phyloP scores from a whole-genome alignment of 192 early-diverging fungal genomes.

The Linnemannia hyalina region DNA sequence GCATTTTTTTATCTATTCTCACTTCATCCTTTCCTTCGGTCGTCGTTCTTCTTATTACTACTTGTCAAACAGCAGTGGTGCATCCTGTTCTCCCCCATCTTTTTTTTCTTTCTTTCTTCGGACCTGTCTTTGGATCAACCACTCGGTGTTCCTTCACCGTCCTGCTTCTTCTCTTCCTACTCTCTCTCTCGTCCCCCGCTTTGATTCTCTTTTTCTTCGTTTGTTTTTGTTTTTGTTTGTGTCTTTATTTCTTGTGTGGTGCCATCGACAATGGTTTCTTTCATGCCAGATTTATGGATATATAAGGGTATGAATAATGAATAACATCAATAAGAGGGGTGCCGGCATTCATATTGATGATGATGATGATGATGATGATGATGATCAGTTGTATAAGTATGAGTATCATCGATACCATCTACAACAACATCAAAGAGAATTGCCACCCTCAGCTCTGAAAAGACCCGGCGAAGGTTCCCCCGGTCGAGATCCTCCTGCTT shows the following conservation, averaged over 20 bases:
- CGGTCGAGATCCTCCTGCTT: conserved; percentile 8
- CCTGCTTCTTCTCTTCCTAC: conserved; percentile 1
- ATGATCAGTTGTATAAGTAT: not conserved
- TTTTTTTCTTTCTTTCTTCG: not conserved
- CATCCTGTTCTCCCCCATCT: not conserved
- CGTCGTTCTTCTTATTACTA: not conserved
- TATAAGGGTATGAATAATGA: not conserved
- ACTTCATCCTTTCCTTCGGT: not conserved
- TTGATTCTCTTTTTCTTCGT: not conserved
- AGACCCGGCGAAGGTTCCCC: not conserved
- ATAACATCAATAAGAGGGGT: not conserved
- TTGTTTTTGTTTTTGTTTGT: not conserved
- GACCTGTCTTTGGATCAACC: conserved; percentile 5
- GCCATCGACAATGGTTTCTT: too few relatives aligned
- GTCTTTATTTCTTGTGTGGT: not conserved
- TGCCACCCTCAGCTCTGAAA: not conserved
- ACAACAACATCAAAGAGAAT: not conserved
- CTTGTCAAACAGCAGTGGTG: not conserved
- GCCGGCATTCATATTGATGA: not conserved
- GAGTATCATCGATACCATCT: not conserved
- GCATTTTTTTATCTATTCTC: not conserved
- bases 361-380: not conserved
- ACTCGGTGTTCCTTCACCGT: not conserved
- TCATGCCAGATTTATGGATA: too few relatives aligned
- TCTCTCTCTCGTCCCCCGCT: not conserved